phyloP scores from a whole-genome alignment of 2,329 filamentous ascomycete species.

The Fusarium sulawesiense region DNA sequence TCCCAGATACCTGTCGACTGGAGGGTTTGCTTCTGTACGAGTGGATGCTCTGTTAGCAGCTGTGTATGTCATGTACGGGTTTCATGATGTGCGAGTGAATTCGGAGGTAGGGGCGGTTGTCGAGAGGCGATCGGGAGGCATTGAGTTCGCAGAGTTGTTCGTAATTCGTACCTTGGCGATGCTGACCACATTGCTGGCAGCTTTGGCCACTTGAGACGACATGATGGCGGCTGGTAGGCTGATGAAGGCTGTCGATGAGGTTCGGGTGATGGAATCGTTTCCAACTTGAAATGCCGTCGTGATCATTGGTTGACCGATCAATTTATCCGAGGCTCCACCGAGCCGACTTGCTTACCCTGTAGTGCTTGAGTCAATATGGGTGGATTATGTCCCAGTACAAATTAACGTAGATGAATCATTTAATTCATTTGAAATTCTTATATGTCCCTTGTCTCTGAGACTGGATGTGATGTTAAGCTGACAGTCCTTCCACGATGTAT shows the following conservation, averaged over 20 bases:
- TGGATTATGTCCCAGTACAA: background rate
- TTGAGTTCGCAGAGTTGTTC: constrained; percentile 12
- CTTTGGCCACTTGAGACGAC: constrained; percentile 71
- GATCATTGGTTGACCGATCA: constrained; percentile 42
- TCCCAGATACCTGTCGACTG: constrained; percentile 93
- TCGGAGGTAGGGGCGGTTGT: constrained; percentile 21
- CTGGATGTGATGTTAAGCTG: background rate
- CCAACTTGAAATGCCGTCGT: constrained; percentile 47
- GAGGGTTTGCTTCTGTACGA: constrained; percentile 88
- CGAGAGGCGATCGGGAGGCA: constrained; percentile 37
- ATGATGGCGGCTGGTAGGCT: constrained; percentile 57
- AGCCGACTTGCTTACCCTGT: constrained; percentile 26
- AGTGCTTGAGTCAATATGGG: background rate
- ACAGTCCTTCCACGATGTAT: too few species aligned
- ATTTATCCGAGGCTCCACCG: constrained; percentile 48
- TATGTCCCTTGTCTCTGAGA: background rate
- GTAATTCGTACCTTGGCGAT: constrained; percentile 66
- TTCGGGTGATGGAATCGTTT: constrained; percentile 45
- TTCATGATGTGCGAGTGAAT: constrained; percentile 30
- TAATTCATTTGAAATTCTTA: too few species aligned
- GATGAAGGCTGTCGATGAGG: constrained; percentile 40
- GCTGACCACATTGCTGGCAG: constrained; percentile 64
- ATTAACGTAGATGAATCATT: background rate
- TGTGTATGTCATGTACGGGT: constrained; percentile 2
- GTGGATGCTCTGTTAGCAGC: constrained; percentile 37